Percentiles rank a stretch among this genome's conserved stretches.
phyloP scores from a whole-genome alignment of 1,284 basidiomycete species.

The Irpex sp. region DNA sequence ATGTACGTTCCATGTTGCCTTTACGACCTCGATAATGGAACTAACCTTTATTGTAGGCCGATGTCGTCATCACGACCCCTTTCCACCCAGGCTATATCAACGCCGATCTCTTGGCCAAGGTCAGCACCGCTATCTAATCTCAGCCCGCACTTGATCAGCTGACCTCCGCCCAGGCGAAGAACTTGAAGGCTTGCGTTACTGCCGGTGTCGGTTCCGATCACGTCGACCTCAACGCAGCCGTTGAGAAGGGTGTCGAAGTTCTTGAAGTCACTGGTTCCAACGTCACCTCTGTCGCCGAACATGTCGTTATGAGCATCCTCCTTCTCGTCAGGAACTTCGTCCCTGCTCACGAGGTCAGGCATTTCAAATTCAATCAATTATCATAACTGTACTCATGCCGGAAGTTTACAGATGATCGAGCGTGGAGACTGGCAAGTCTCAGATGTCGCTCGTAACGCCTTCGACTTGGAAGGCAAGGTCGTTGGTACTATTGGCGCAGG shows the following conservation, averaged over 20 bases:
- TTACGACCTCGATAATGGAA: neutral
- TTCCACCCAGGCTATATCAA: slow-evolving; percentile 94
- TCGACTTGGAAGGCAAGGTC: slow-evolving; percentile 89
- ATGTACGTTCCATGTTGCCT: slow-evolving; percentile 44
- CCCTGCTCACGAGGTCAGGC: slow-evolving; percentile 63
- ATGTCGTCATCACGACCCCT: slow-evolving; percentile 86
- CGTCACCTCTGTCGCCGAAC: slow-evolving; percentile 90
- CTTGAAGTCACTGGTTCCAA: slow-evolving; percentile 45
- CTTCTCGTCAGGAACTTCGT: slow-evolving; percentile 86
- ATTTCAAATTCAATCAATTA: neutral
- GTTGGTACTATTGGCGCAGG: slow-evolving; percentile 88
- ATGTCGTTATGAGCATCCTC: slow-evolving; percentile 84
- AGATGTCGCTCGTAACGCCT: slow-evolving; percentile 76
- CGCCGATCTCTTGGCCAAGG: slow-evolving; percentile 61
- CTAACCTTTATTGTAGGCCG: slow-evolving; percentile 38
- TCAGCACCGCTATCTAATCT: neutral
- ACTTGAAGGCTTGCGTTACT: slow-evolving; percentile 90
- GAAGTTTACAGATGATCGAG: slow-evolving; percentile 65
- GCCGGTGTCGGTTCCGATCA: slow-evolving; percentile 96
- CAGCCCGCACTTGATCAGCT: neutral
- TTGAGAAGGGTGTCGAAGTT: slow-evolving; percentile 77
- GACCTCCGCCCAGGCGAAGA: slow-evolving; percentile 61
- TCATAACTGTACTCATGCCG: neutral
- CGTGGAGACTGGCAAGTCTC: slow-evolving; percentile 86
- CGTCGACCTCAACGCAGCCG: slow-evolving; percentile 88